Evolutionary conservation across 2,329 filamentous ascomycete genomes (phyloP).

Genomic region (Metarhizium anisopliae): DNA sequence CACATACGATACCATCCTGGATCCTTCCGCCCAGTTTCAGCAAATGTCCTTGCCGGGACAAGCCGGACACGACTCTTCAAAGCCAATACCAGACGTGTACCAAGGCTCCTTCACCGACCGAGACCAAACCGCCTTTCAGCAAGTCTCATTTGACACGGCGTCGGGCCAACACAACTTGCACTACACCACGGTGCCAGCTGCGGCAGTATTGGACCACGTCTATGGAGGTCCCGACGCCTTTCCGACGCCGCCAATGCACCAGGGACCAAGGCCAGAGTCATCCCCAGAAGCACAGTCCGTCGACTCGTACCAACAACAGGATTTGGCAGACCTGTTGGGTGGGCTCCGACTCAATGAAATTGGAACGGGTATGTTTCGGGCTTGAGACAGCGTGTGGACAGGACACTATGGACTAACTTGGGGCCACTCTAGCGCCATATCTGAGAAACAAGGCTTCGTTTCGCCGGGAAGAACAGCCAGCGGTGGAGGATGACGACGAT

Average conservation of each 20-base stretch:
- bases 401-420: neutral
- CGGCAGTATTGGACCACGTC: constrained; percentile 40
- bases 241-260: constrained; percentile 39
- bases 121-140: constrained; percentile 34
- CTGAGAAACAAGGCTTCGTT: constrained; percentile 55
- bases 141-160: constrained; percentile 37
- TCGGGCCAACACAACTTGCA: constrained; percentile 38
- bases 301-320: constrained; percentile 58
- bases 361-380: constrained; percentile 61
- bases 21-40: constrained; percentile 29
- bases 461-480: constrained; percentile 48
- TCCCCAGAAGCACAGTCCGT: constrained; percentile 45
- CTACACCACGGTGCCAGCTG: constrained; percentile 43
- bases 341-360: constrained; percentile 80
- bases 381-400: neutral
- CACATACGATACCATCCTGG: constrained; percentile 24
- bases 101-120: constrained; percentile 40
- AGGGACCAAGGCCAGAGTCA: constrained; percentile 20
- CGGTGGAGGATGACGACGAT: constrained; percentile 63
- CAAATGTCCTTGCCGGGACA: constrained; percentile 43
- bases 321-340: constrained; percentile 73
- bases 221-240: constrained; percentile 43
- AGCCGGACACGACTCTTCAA: constrained; percentile 28
- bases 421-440: constrained; percentile 59
- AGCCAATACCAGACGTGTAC: constrained; percentile 36